Evolutionary conservation across 306 rosid species (phyloP).

Genomic region (Trifolium pratense): DNA sequence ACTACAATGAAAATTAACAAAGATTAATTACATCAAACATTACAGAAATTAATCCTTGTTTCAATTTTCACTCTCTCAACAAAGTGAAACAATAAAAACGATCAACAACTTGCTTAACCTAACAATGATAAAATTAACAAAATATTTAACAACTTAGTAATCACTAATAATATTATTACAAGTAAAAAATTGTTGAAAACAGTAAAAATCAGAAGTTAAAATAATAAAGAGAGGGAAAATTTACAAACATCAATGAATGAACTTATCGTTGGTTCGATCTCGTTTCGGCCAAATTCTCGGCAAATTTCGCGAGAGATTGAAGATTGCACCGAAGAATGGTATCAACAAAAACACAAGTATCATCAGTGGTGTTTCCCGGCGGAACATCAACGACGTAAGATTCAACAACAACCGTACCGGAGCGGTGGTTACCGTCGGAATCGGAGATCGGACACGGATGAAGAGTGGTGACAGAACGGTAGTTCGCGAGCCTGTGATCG

Average conservation of each 20-base stretch:
- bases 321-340: slow-evolving; percentile 95
- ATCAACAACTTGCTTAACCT: background rate
- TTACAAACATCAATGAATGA: background rate
- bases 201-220: background rate
- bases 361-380: slow-evolving; percentile 82
- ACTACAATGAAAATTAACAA: slow-evolving; percentile 3
- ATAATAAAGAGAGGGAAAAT: background rate
- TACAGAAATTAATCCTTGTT: slow-evolving; percentile 8
- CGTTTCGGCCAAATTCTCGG: slow-evolving; percentile 59
- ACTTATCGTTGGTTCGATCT: slow-evolving; percentile 33
- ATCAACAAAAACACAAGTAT: slow-evolving; percentile 78
- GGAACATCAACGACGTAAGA: slow-evolving; percentile 98
- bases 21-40: background rate
- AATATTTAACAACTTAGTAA: slow-evolving; percentile 13
- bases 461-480: slow-evolving; percentile 86
- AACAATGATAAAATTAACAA: background rate
- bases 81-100: background rate
- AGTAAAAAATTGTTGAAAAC: slow-evolving; percentile 6
- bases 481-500: slow-evolving; percentile 84
- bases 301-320: slow-evolving; percentile 81
- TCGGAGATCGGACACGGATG: slow-evolving; percentile 47
- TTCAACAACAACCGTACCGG: slow-evolving; percentile 75
- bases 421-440: slow-evolving; percentile 43
- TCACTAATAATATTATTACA: slow-evolving; percentile 23
- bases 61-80: slow-evolving; percentile 31